Evolutionary conservation across 2,329 filamentous ascomycete genomes (phyloP), one percentile per base, ranked within the genome.

Genomic region (Colletotrichum sp.): DNA sequence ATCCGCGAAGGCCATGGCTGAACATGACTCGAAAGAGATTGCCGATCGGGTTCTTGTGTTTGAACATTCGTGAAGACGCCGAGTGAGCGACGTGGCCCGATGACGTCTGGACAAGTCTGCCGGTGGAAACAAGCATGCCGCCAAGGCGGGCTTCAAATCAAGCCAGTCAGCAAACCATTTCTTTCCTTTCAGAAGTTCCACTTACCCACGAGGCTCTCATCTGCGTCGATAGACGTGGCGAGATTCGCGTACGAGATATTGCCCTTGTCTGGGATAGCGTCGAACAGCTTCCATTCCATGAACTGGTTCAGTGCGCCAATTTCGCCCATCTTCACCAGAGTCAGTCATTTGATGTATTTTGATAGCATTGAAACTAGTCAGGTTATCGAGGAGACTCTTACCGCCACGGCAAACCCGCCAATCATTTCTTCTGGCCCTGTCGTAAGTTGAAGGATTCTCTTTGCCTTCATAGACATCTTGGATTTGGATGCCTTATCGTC

Each of bases 251-350:
- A 77, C 8, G 79, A 81, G 34, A 81, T 79, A 69, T 72, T 68
- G 13, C 78, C 79, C 19, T 76, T 59, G 27, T 78, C 64, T 3
- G 80, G 79, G 70, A 82, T 82, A 22, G 75, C 67, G 74, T 82
- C 80, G 48, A 82, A 82, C n/a, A 79, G 78, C 48, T 79, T 79
- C 80, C 80, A 82, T 44, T 78, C 71, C 48, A 80, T 77, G 60
- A 79, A 80, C 34, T 64, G 57, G 15, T 64, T 48, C 19, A 48
- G 22, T 4, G 79, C 80, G 3, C 72, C 77, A 15, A 81, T 74
- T 8, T 78, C 52, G 7, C 72, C 76, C 60, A 78, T 71, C 66
- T 68, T 15, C 48, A 30, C 28, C n/a, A 28, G 8, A 4, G 25
- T 44, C 34, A 39, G 55, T 16, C 22, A n/a, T 48, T 4, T 3